Base-by-base conservation (phyloP, 805 yeast genomes). In the Zygoascus flipseniorum region DNA sequence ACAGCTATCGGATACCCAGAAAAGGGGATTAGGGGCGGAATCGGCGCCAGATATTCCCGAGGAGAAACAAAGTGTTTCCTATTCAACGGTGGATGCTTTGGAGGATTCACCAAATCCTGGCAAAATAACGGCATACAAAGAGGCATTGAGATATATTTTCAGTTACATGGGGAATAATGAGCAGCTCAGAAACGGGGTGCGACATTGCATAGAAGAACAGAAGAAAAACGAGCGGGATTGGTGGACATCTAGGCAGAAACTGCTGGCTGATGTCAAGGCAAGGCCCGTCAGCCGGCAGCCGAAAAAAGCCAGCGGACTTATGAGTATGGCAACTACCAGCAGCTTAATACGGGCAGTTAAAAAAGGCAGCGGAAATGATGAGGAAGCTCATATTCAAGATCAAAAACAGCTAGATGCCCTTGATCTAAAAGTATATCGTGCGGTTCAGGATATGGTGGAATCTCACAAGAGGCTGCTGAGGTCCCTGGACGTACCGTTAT, bases 61-160 rank as follows among this genome's bases (percentile, higher is more conserved):
- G 18, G 48, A 20, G 16, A 13, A 13, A 16, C n/a, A 6, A 4
- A 14, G 20, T 14, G 41, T 32, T 8, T 11, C 41, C 4, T n/a
- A 32, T 16, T 11, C 37, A 14, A 19, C 19, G n/a, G 28, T 18
- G 44, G 28, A 35, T 2, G 45, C 39, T 14, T 37, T 37, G 16
- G 31, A 52, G 18, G 37, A 52, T 14, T 28, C 50, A 23, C 55
- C 54, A 5, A 56, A 59, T 45, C 62, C 61, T 9, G 46, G 49
- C 11, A 31, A 32, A 9, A 57, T 58, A 10, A 41, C 59, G 6
- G 54, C 52, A 5, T 60, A 58, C 47, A 42, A 54, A 11, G 52
- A 47, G 6, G 63, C 63, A 2, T 43, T 58, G 44, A 57, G 55
- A 43, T 58, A 58, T 45, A 48, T 57, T 19, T 60, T 58, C 13